phyloP scores from a whole-genome alignment of 2,329 filamentous ascomycete genomes.

The Aspergillus fructus region DNA sequence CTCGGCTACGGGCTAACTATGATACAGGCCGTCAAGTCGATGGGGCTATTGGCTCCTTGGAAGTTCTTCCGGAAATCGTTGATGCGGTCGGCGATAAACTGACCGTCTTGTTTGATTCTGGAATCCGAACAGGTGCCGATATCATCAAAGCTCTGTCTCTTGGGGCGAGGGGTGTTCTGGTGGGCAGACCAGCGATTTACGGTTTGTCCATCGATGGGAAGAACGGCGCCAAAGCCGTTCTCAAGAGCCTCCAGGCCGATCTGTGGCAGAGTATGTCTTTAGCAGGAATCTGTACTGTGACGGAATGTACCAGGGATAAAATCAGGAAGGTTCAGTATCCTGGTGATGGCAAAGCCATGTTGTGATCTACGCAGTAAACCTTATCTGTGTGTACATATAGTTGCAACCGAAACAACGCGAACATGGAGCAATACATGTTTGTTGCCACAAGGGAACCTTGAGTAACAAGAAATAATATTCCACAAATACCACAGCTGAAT shows the following conservation, averaged over 20 bases:
- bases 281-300: constrained; percentile 47
- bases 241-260: constrained; percentile 53
- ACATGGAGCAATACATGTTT: too few species aligned
- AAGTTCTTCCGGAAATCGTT: constrained; percentile 60
- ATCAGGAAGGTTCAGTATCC: constrained; percentile 36
- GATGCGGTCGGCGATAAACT: constrained; percentile 55
- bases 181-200: constrained; percentile 60
- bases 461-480: too few species aligned
- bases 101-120: constrained; percentile 53
- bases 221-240: constrained; percentile 53
- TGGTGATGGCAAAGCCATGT: constrained; percentile 35
- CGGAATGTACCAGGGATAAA: constrained; percentile 33
- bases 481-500: too few species aligned
- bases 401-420: background rate
- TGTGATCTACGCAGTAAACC: constrained; percentile 20
- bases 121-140: constrained; percentile 51
- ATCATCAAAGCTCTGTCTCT: constrained; percentile 53
- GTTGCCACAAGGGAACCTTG: background rate
- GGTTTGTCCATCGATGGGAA: constrained; percentile 57
- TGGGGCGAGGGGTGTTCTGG: constrained; percentile 58
- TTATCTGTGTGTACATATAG: background rate
- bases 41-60: constrained; percentile 51
- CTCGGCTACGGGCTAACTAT: background rate
- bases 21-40: constrained; percentile 48
- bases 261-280: constrained; percentile 58